Evolutionary conservation across 345 rosid species (phyloP).

Genomic region (Combretum micranthum): DNA sequence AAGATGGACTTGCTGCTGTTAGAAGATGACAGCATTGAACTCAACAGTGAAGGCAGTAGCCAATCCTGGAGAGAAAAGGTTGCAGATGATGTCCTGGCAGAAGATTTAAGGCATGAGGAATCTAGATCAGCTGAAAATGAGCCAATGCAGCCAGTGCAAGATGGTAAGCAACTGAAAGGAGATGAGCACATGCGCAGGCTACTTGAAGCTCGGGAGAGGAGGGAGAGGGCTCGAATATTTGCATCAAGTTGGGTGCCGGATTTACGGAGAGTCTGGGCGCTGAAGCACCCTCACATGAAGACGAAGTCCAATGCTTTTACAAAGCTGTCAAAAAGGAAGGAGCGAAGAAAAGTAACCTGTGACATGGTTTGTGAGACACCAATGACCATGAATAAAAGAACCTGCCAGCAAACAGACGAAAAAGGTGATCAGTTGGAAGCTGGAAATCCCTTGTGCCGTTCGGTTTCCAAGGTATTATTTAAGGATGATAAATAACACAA

Average conservation of each 20-base stretch:
- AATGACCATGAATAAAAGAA: constrained; percentile 35
- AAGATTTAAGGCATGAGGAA: constrained; percentile 16
- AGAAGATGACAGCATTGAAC: constrained; percentile 44
- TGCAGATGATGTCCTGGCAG: constrained; percentile 24
- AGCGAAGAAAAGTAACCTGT: constrained; percentile 25
- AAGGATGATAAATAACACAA: no score
- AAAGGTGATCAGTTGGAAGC: constrained; percentile 19
- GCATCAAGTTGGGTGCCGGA: constrained; percentile 84
- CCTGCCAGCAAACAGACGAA: constrained; percentile 16
- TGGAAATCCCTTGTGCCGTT: background rate
- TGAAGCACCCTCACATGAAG: constrained; percentile 44
- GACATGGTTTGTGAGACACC: constrained; percentile 87
- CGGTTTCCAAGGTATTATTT: constrained; percentile 14
- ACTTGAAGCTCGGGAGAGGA: constrained; percentile 56
- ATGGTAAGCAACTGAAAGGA: constrained; percentile 14
- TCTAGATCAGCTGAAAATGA: constrained; percentile 27
- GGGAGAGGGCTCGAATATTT: constrained; percentile 79
- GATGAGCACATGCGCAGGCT: constrained; percentile 38
- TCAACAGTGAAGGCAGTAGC: constrained; percentile 72
- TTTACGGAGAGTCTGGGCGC: constrained; percentile 89
- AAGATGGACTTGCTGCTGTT: constrained; percentile 74
- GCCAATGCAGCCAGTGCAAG: constrained; percentile 19
- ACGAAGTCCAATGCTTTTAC: constrained; percentile 18
- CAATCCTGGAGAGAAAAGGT: constrained; percentile 40
- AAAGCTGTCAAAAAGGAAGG: constrained; percentile 51